A percentile compares a stretch with the other conserved stretches of the same genome.
Evolutionary conservation across 2,329 filamentous ascomycete species (phyloP).

Genomic region (Hymenoscyphus scutula): DNA sequence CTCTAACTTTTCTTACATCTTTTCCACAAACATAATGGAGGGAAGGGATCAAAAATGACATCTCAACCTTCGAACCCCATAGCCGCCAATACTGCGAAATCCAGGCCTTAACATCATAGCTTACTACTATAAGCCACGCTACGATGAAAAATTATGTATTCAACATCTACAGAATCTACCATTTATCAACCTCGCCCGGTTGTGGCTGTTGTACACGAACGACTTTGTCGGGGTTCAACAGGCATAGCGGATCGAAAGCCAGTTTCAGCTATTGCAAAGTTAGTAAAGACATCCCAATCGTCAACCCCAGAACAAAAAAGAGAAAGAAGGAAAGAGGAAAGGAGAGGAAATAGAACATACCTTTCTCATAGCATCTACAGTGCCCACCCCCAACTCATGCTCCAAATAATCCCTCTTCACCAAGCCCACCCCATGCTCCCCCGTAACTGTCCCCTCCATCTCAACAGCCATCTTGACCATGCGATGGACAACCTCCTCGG

Average conservation of each 20-base stretch:
- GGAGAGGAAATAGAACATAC: slow-evolving; percentile 41
- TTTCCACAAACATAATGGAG: no score
- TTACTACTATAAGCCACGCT: background rate
- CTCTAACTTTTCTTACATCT: no score
- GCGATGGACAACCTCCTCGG: slow-evolving; percentile 70
- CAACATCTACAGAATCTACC: slow-evolving; percentile 36
- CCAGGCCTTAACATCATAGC: background rate
- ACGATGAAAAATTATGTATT: slow-evolving; percentile 1
- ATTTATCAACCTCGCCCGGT: slow-evolving; percentile 46
- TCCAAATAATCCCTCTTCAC: slow-evolving; percentile 82
- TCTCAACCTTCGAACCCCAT: no score
- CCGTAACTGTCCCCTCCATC: slow-evolving; percentile 81
- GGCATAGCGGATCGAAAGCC: slow-evolving; percentile 72
- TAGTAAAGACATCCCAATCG: background rate
- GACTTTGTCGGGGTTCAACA: slow-evolving; percentile 67
- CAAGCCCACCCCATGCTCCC: slow-evolving; percentile 80
- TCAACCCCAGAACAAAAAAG: background rate
- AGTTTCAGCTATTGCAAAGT: slow-evolving; percentile 61
- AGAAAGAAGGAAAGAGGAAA: slow-evolving; percentile 11
- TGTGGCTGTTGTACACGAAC: slow-evolving; percentile 58
- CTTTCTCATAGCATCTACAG: slow-evolving; percentile 81
- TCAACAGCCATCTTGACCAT: slow-evolving; percentile 87
- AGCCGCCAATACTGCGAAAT: no score
- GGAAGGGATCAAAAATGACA: no score
- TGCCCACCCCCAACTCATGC: slow-evolving; percentile 71